Conservation (phyloP, 352 stramenopile species). For the Phytophthora pluvialis region DNA sequence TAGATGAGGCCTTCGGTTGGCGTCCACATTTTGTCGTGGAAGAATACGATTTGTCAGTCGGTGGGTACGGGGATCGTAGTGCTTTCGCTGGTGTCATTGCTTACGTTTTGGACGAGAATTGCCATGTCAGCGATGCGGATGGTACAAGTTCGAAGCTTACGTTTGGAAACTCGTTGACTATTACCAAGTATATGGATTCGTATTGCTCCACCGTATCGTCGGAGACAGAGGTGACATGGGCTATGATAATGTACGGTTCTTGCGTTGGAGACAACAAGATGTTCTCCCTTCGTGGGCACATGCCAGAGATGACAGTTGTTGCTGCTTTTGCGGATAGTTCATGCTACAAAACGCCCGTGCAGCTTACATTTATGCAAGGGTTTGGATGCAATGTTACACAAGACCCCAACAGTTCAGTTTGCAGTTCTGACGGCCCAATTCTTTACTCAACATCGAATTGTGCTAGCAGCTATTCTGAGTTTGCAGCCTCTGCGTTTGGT, state of each 20-base stretch:
- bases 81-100: background rate
- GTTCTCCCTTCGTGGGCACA: slow-evolving; percentile 2
- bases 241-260: background rate
- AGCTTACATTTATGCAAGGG: slow-evolving; percentile 1
- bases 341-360: background rate
- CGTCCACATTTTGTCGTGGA: slow-evolving; percentile 7
- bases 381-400: slow-evolving; percentile 4
- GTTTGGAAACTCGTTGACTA: background rate
- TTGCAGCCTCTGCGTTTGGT: slow-evolving; percentile 3
- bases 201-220: background rate
- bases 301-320: slow-evolving; percentile 9
- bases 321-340: background rate
- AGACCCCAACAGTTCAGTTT: background rate
- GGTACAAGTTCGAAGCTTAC: slow-evolving; percentile 5
- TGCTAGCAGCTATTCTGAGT: background rate
- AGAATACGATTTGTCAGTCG: slow-evolving; percentile 4
- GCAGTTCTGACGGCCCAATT: background rate
- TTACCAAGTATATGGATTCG: slow-evolving; percentile 1
- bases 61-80: background rate
- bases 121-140: background rate
- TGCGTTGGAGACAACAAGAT: background rate
- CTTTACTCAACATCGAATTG: slow-evolving; percentile 7
- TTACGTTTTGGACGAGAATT: slow-evolving; percentile 8
- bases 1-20: slow-evolving; percentile 10
- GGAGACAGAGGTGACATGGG: slow-evolving; percentile 9